phyloP scores from a whole-genome alignment of 202 grass and related monocot species.

The Alloteropsis angusta region DNA sequence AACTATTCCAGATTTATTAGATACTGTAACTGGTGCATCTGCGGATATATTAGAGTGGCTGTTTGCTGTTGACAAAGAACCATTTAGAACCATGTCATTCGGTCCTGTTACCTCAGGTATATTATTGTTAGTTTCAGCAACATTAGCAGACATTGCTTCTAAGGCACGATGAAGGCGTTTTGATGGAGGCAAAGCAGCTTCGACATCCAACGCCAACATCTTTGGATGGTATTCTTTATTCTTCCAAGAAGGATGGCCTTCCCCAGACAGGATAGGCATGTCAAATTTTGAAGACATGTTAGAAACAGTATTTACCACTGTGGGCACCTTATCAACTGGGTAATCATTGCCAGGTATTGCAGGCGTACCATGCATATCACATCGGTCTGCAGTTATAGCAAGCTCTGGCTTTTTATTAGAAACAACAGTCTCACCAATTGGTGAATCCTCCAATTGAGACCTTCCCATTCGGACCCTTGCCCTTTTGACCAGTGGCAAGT shows the following conservation, averaged over 20 bases:
- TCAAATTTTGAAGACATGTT: slow-evolving; percentile 21
- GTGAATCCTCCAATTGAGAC: slow-evolving; percentile 40
- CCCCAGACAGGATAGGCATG: slow-evolving; percentile 24
- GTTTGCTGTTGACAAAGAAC: slow-evolving; percentile 7
- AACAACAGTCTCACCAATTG: slow-evolving; percentile 21
- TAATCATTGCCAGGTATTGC: slow-evolving; percentile 21
- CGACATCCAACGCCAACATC: slow-evolving; percentile 62
- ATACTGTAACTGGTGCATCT: slow-evolving; percentile 12
- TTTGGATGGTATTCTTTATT: slow-evolving; percentile 50
- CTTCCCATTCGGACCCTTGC: slow-evolving; percentile 94
- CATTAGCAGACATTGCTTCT: slow-evolving; percentile 97
- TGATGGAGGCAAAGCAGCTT: slow-evolving; percentile 98
- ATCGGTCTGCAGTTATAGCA: slow-evolving; percentile 12
- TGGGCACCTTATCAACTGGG: neutral
- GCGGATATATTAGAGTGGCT: slow-evolving; percentile 20
- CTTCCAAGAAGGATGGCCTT: slow-evolving; percentile 45
- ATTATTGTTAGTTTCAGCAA: slow-evolving; percentile 49
- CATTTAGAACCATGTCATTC: slow-evolving; percentile 32
- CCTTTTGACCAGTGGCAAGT: slow-evolving; percentile 94
- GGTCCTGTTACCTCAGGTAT: slow-evolving; percentile 26
- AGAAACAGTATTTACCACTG: slow-evolving; percentile 21
- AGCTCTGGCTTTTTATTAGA: slow-evolving; percentile 24
- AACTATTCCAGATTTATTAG: slow-evolving; percentile 20
- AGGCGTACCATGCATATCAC: neutral
- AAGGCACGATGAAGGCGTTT: slow-evolving; percentile 95